These are phyloP conservation scores for Thelonectria rubi DNA, from an alignment of 2,329 filamentous ascomycete genomes.

Conservation along the genomic window DNA sequence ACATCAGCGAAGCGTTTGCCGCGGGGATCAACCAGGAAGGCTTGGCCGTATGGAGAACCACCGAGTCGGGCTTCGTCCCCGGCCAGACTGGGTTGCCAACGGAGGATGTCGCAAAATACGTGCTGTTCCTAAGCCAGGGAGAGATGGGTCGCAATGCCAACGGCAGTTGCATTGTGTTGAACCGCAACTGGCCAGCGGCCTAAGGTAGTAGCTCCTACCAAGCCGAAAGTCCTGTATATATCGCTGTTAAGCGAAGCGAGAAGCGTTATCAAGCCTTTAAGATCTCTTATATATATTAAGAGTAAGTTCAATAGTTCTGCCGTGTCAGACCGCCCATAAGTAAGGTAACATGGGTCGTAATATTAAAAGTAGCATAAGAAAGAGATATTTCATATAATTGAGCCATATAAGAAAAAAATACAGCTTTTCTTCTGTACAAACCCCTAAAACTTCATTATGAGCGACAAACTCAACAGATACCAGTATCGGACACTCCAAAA, in stretches of 20 bases:
- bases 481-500: no score
- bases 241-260: not conserved
- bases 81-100: slow-evolving; percentile 44
- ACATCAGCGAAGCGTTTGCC: slow-evolving; percentile 58
- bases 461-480: no score
- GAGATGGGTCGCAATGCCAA: slow-evolving; percentile 47
- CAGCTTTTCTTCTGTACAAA: no score
- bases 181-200: slow-evolving; percentile 50
- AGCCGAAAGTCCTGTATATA: not conserved
- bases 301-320: no score
- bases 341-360: no score
- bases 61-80: slow-evolving; percentile 42
- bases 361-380: no score
- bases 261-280: no score
- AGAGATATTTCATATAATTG: no score
- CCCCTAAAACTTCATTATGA: no score
- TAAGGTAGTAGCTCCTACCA: not conserved
- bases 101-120: slow-evolving; percentile 52
- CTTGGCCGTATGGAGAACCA: slow-evolving; percentile 40
- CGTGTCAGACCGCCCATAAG: no score
- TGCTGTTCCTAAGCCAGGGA: slow-evolving; percentile 45
- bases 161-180: slow-evolving; percentile 48
- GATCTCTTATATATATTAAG: no score
- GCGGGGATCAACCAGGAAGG: slow-evolving; percentile 47
- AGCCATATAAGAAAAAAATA: no score